Evolutionary conservation across 2,329 filamentous ascomycete species (phyloP).

Genomic region (Trichoderma brevicompactum): DNA sequence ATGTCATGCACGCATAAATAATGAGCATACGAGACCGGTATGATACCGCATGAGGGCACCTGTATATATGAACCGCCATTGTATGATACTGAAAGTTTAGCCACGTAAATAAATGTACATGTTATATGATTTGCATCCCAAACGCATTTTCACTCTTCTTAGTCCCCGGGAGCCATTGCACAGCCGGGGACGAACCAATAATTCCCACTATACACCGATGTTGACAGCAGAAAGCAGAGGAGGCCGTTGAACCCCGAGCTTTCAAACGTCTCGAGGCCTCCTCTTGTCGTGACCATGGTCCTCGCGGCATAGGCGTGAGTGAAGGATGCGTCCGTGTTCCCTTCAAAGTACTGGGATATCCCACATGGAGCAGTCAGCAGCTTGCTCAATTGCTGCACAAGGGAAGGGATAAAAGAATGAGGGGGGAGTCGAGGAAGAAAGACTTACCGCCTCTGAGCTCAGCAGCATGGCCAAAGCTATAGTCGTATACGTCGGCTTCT

Average conservation of each 20-base stretch:
- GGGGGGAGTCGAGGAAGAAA: not conserved
- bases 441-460: conserved; percentile 22
- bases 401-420: too few species aligned
- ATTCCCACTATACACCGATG: conserved; percentile 1
- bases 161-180: not conserved
- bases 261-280: conserved; percentile 10
- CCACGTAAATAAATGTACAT: not conserved
- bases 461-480: conserved; percentile 18
- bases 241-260: not conserved
- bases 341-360: conserved; percentile 9
- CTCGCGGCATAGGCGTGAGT: conserved; percentile 23
- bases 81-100: not conserved
- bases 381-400: not conserved
- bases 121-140: not conserved
- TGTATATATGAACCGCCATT: conserved; percentile 5
- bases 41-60: not conserved
- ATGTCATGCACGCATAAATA: not conserved
- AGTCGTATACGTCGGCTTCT: not conserved
- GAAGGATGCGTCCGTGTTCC: not conserved
- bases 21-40: not conserved
- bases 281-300: conserved; percentile 19
- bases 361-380: not conserved
- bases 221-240: conserved; percentile 12
- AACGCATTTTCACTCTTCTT: not conserved
- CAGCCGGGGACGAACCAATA: conserved; percentile 14